Base-by-base conservation (phyloP, 306 rosid genomes). In the Dalbergia oliveri region DNA sequence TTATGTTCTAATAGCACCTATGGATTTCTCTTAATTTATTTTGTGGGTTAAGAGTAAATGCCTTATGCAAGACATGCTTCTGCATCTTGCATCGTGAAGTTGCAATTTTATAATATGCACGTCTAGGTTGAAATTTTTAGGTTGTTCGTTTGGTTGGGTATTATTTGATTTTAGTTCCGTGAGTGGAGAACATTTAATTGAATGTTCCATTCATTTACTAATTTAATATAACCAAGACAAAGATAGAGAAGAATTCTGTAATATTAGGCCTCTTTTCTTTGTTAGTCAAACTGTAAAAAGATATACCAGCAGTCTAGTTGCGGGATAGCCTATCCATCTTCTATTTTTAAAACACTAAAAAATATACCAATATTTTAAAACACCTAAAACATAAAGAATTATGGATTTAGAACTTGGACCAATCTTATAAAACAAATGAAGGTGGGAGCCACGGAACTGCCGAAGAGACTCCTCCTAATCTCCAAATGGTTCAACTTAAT, bases 401-500 rank as follows among this genome's bases (percentile, higher is more conserved):
- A 9, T 69, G 44, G 66, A 73, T 47, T 23, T 43, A 43, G 23
- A 65, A 26, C 15, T 43, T 57, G 50, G 16, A 26, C 33, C 34
- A 18, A 69, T n/a, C 26, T 34, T 19, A 47, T 26, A 61, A 75
- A 44, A 60, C 13, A 33, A 47, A 18, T 18, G 50, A 47, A 69
- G 16, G 44, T 37, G 71, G 77, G 41, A 44, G 44, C 34, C 64
- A 60, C 71, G 49, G 45, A 43, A 57, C 44, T 53, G 54, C 61
- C 66, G 10, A 19, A 16, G 39, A 56, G 34, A 5, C 33, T 54
- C 49, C 19, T 15, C 69, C 14, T 45, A 14, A 58, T 47, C n/a
- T 61, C 64, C 73, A 81, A 69, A 82, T 60, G 66, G 72, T 37
- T 60, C 47, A 49, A 33, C 14, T 61, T 14, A 14, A 51, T 14